phyloP scores from a whole-genome alignment of 805 yeast species.

The Deakozyma indianensis region DNA sequence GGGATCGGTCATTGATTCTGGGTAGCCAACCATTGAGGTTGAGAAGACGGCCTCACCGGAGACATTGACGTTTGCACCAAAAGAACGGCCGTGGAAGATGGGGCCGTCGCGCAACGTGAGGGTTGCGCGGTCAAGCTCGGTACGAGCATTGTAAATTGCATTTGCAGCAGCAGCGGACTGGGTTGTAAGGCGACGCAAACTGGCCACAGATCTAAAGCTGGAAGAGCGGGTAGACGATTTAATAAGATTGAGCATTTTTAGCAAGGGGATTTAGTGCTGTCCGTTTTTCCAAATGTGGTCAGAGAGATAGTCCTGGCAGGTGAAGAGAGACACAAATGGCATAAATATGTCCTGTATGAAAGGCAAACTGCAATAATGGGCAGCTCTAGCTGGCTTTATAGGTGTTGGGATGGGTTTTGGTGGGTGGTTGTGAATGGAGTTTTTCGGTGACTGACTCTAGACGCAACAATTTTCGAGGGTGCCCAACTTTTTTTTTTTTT shows the following conservation, averaged over 20 bases:
- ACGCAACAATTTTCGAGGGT: no score
- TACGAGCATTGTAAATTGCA: constrained; percentile 1
- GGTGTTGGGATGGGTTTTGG: no score
- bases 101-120: constrained; percentile 88
- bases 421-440: no score
- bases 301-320: constrained; percentile 14
- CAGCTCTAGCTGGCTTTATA: no score
- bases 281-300: constrained; percentile 39
- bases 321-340: constrained; percentile 2
- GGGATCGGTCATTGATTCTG: constrained; percentile 98
- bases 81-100: constrained; percentile 80
- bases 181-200: not conserved
- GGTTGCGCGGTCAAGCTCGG: constrained; percentile 52
- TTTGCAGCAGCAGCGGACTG: not conserved
- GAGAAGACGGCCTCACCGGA: constrained; percentile 98
- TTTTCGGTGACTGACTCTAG: no score
- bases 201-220: constrained; percentile 1
- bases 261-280: constrained; percentile 19
- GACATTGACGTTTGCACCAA: constrained; percentile 85
- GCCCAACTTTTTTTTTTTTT: no score
- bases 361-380: not conserved
- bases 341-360: not conserved
- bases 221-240: not conserved
- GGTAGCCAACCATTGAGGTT: constrained; percentile 95
- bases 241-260: not conserved